A percentile compares a stretch with the other conserved stretches of the same genome.
Conservation (phyloP, 2,329 filamentous ascomycete species). For the Ceratocystis alfenasii region DNA sequence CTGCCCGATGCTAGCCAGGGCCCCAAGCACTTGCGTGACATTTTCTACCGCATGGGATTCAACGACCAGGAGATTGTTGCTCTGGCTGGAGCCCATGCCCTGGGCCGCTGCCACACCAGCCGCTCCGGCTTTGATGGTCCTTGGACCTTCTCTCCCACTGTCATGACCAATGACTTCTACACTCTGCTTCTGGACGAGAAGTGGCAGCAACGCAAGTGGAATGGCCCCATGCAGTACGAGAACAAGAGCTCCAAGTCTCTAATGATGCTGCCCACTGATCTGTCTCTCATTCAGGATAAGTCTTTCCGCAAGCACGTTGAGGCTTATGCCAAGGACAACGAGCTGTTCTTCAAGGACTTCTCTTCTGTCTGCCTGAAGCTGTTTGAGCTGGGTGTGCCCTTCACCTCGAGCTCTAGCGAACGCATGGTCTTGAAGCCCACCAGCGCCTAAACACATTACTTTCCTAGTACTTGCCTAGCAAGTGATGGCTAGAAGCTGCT, state of each 20-base stretch:
- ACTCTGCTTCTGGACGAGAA: slow-evolving; percentile 79
- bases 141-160: slow-evolving; percentile 84
- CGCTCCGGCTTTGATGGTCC: slow-evolving; percentile 80
- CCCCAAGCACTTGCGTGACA: slow-evolving; percentile 69
- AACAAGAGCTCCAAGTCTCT: slow-evolving; percentile 75
- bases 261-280: slow-evolving; percentile 96
- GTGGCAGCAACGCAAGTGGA: slow-evolving; percentile 86
- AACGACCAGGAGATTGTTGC: slow-evolving; percentile 95
- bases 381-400: slow-evolving; percentile 90
- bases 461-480: neutral
- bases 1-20: slow-evolving; percentile 67
- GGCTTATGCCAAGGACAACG: slow-evolving; percentile 83
- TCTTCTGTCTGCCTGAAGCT: slow-evolving; percentile 64
- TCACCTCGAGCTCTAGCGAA: slow-evolving; percentile 47
- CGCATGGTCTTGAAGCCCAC: slow-evolving; percentile 54
- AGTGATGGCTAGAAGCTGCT: neutral
- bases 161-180: slow-evolving; percentile 92
- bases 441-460: slow-evolving; percentile 19
- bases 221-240: slow-evolving; percentile 78
- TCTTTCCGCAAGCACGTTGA: slow-evolving; percentile 68
- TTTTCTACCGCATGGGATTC: slow-evolving; percentile 97
- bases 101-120: slow-evolving; percentile 81
- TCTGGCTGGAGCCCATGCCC: slow-evolving; percentile 69
- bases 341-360: slow-evolving; percentile 90
- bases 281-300: slow-evolving; percentile 80